These are phyloP conservation scores for Eucalyptus paniculata DNA, from an alignment of 345 rosid genomes.

Conservation along the genomic window DNA sequence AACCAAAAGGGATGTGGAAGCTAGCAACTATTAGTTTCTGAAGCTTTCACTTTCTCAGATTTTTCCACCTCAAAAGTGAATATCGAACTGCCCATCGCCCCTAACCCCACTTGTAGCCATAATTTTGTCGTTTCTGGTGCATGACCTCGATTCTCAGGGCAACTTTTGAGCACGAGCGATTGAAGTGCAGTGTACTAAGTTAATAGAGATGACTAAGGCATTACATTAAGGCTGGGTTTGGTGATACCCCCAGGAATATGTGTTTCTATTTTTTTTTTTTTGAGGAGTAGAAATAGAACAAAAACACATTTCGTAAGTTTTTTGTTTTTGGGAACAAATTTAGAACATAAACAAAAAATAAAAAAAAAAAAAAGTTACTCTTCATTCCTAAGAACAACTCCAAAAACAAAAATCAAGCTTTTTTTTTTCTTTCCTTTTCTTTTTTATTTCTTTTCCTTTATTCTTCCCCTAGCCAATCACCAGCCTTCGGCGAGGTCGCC, in stretches of 20 bases:
- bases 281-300: fast-evolving
- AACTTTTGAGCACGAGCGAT: background rate
- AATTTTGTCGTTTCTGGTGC: background rate
- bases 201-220: background rate
- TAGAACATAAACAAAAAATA: no score
- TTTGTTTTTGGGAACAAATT: fast-evolving
- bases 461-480: no score
- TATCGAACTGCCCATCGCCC: background rate
- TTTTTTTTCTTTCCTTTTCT: no score
- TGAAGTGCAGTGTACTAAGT: background rate
- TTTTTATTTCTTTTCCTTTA: no score
- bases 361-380: no score
- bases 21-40: background rate
- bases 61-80: background rate
- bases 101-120: background rate
- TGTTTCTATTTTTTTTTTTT: no score
- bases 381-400: fast-evolving
- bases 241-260: no score
- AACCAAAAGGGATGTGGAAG: background rate
- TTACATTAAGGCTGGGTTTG: no score
- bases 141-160: background rate
- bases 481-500: fast-evolving
- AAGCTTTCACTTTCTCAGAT: background rate
- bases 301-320: fast-evolving
- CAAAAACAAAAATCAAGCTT: no score